Evolutionary conservation across 2,329 filamentous ascomycete genomes (phyloP), one percentile per base, ranked within the genome.

Genomic region (Harringtonia aguacate): DNA sequence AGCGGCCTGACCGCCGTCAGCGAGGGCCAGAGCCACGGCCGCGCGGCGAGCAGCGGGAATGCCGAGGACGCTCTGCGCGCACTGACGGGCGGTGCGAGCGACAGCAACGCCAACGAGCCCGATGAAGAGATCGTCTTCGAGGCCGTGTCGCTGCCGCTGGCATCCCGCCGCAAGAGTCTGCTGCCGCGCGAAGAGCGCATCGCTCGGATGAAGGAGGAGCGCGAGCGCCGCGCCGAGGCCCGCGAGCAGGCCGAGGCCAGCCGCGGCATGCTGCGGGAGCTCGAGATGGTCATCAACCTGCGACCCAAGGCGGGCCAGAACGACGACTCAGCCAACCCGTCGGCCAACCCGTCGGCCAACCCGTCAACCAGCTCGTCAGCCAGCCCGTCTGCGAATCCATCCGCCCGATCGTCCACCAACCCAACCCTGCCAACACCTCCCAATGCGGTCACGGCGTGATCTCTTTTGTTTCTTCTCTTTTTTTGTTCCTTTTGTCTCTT

Each of bases 171-270:
- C 47, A 74, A 81, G 51, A 84, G 78, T 54, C 70, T 75, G 43
- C 68, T 95, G 51, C 86, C 84, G 1, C 72, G 90, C 55, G 89
- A 95, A 56, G 88, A 98, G 64, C 79, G 92, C 36, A 84, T 97
- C 54, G 72, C 73, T 36, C 90, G 84, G 62, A 88, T 95, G 69
- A 83, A 84, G 54, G 89, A 95, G 58, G 90, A 97, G 36, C 76
- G 90, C 46, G 80, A 79, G 43, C 77, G 77, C 50, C 84, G 86
- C 57, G 82, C 84, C 18, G 70, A 78, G 34, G 68, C 80, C 34
- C 77, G 80, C 44, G 85, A 89, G 53, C 83, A 84, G 56, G 69
- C 79, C 36, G 87, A 95, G 49, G 84, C 86, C 12, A 94, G 80
- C 50, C 85, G 81, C 36, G 86, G 84, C 53, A 95, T 98, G 86